Conservation (phyloP, 2,329 filamentous ascomycete genomes). For the Aspergillus unguis region DNA sequence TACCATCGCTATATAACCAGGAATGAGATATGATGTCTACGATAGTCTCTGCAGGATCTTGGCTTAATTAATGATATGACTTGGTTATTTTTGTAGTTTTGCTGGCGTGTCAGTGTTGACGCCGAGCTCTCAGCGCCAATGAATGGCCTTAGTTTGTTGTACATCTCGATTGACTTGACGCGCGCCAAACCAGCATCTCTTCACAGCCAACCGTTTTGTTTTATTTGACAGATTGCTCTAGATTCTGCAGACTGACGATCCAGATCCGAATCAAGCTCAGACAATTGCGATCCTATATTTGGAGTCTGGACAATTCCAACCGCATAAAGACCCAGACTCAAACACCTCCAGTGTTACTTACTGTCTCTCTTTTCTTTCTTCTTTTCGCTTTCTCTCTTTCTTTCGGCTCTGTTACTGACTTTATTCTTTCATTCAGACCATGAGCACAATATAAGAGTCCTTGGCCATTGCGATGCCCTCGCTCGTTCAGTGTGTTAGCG, state of each 20-base stretch:
- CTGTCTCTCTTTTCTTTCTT: slow-evolving; percentile 2
- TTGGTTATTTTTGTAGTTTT: slow-evolving; percentile 4
- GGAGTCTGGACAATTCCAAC: not conserved
- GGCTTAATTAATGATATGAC: not conserved
- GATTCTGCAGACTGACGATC: slow-evolving; percentile 4
- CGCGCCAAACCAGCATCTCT: slow-evolving; percentile 14
- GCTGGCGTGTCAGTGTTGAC: slow-evolving; percentile 10
- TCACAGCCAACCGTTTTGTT: slow-evolving; percentile 12
- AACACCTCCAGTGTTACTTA: not conserved
- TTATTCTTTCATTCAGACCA: not conserved
- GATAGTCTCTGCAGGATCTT: not conserved
- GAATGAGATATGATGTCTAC: not conserved
- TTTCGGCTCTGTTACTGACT: not conserved
- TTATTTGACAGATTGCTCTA: not conserved
- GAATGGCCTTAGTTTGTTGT: not conserved
- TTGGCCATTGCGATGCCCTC: not conserved
- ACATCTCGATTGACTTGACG: slow-evolving; percentile 14
- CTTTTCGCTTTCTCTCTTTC: not conserved
- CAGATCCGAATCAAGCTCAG: not conserved
- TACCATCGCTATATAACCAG: slow-evolving; percentile 25
- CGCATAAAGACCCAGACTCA: not conserved
- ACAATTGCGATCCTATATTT: slow-evolving; percentile 4
- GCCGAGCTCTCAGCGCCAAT: slow-evolving; percentile 11
- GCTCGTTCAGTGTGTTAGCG: not conserved
- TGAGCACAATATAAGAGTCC: not conserved